A percentile compares a stretch with the other conserved stretches of the same genome.
These are phyloP conservation scores for Trichoderma endophyticum DNA, from an alignment of 2,329 filamentous ascomycete species.

Conservation along the genomic window DNA sequence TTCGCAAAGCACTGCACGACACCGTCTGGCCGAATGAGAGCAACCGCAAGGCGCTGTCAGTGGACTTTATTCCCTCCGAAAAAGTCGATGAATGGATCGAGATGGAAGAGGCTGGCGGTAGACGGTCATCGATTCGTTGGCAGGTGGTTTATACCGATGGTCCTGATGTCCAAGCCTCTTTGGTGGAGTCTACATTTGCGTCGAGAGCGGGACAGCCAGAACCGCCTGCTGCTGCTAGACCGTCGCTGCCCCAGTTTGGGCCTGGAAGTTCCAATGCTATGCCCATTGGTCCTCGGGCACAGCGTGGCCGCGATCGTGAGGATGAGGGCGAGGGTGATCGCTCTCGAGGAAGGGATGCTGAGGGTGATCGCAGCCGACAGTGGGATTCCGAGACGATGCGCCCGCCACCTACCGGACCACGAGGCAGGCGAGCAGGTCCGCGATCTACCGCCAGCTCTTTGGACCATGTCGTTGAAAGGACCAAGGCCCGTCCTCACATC, in stretches of 20 bases:
- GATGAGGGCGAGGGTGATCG: constrained; percentile 13
- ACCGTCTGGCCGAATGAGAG: constrained; percentile 84
- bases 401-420: constrained; percentile 36
- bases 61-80: constrained; percentile 82
- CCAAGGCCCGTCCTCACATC: constrained; percentile 42
- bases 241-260: constrained; percentile 22
- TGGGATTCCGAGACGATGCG: constrained; percentile 8
- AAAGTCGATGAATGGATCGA: constrained; percentile 72
- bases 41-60: constrained; percentile 78
- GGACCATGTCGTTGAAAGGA: constrained; percentile 32
- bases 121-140: constrained; percentile 54
- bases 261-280: constrained; percentile 33
- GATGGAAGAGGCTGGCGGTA: constrained; percentile 54
- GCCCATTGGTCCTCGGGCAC: constrained; percentile 36
- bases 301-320: constrained; percentile 21
- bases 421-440: constrained; percentile 35
- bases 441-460: constrained; percentile 23
- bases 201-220: constrained; percentile 23
- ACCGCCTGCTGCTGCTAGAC: neutral
- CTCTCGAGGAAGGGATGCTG: neutral
- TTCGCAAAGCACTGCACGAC: constrained; percentile 72
- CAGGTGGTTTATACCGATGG: constrained; percentile 68
- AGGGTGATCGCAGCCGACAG: constrained; percentile 10
- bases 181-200: constrained; percentile 37
- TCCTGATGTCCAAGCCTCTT: constrained; percentile 49